Conservation (phyloP, 495 filamentous ascomycete genomes). For the Halenospora varia region DNA sequence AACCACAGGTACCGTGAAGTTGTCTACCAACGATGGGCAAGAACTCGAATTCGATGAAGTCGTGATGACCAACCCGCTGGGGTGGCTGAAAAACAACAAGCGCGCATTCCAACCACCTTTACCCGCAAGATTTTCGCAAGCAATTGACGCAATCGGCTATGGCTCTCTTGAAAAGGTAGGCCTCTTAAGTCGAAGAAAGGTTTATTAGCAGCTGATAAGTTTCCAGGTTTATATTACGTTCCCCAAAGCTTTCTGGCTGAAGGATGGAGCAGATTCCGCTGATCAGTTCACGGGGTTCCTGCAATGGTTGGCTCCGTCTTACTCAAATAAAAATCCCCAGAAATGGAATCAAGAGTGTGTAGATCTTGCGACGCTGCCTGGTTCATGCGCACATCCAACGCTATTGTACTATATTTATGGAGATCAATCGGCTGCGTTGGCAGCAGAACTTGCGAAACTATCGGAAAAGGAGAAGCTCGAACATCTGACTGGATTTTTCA, state of each 20-base stretch:
- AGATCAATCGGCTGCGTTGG: conserved; percentile 45
- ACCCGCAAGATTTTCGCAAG: conserved; percentile 58
- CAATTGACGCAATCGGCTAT: conserved; percentile 78
- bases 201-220: neutral
- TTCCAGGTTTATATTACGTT: conserved; percentile 80
- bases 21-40: conserved; percentile 52
- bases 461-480: conserved; percentile 33
- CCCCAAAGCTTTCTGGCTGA: conserved; percentile 58
- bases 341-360: conserved; percentile 77
- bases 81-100: conserved; percentile 80
- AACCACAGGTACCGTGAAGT: conserved; percentile 37
- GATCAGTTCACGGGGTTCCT: conserved; percentile 51
- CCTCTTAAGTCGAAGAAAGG: conserved; percentile 8
- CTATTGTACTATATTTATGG: conserved; percentile 92
- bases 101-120: conserved; percentile 67
- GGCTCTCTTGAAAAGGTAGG: conserved; percentile 85
- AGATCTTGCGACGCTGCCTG: conserved; percentile 67
- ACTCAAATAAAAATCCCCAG: conserved; percentile 55
- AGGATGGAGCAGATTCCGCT: conserved; percentile 20
- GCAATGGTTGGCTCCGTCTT: conserved; percentile 62
- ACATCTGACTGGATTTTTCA: conserved; percentile 57
- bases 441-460: conserved; percentile 28
- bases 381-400: conserved; percentile 66
- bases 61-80: conserved; percentile 79
- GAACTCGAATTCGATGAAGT: conserved; percentile 71